Percentiles rank a stretch among this genome's conserved stretches.
Evolutionary conservation across 306 rosid species (phyloP).

Genomic region (Sophora flavescens): DNA sequence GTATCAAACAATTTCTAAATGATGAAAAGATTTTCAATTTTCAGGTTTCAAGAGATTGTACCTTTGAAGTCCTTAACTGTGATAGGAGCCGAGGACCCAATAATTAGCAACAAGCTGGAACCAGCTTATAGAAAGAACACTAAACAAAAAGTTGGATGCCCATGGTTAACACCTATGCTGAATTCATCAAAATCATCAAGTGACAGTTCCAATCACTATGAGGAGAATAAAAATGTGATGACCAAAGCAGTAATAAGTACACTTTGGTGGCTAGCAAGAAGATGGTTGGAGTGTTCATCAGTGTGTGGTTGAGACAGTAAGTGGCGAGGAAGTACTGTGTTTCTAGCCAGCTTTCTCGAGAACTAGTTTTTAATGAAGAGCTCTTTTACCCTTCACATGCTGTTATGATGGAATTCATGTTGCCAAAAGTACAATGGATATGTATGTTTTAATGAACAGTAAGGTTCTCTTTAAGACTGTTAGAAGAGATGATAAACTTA

Average conservation of each 20-base stretch:
- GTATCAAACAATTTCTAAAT: too few species aligned
- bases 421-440: constrained; percentile 88
- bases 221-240: constrained; percentile 34
- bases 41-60: too few species aligned
- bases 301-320: constrained; percentile 83
- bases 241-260: constrained; percentile 51
- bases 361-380: constrained; percentile 79
- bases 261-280: constrained; percentile 80
- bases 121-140: constrained; percentile 72
- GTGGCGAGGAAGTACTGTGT: constrained; percentile 72
- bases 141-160: constrained; percentile 63
- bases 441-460: constrained; percentile 89
- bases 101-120: constrained; percentile 88
- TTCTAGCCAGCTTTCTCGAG: constrained; percentile 69
- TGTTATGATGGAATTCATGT: constrained; percentile 83
- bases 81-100: too few species aligned
- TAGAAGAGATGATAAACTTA: too few species aligned
- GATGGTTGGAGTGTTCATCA: constrained; percentile 93
- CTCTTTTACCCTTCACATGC: constrained; percentile 87
- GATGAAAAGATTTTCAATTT: too few species aligned
- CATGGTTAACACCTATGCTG: constrained; percentile 64
- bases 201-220: too few species aligned
- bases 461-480: too few species aligned
- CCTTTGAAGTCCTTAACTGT: too few species aligned
- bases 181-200: too few species aligned